A percentile compares a stretch with the other conserved stretches of the same genome.
These are phyloP conservation scores for Thelonectria blattea DNA, from an alignment of 2,329 filamentous ascomycete genomes.

Conservation along the genomic window DNA sequence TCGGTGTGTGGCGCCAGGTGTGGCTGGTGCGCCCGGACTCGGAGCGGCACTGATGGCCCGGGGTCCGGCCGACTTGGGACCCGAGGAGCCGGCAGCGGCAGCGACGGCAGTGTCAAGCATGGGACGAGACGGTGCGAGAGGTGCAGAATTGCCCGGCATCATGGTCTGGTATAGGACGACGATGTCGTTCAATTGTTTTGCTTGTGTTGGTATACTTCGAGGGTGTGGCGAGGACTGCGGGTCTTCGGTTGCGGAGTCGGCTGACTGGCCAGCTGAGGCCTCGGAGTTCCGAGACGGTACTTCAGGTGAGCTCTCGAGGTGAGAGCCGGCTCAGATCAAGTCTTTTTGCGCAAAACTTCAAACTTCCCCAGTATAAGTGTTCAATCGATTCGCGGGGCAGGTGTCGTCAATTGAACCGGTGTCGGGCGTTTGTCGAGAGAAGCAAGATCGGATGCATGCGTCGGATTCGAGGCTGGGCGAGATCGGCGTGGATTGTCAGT, in stretches of 20 bases:
- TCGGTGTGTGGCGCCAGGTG: constrained; percentile 33
- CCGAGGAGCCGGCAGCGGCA: constrained; percentile 23
- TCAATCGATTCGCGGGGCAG: constrained; percentile 15
- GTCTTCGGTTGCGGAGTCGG: constrained; percentile 30
- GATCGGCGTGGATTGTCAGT: constrained; percentile 8
- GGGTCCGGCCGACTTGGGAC: constrained; percentile 22
- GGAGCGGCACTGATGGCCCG: constrained; percentile 36
- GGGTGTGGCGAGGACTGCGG: constrained; percentile 27
- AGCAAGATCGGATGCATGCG: not conserved
- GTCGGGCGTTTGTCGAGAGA: not conserved
- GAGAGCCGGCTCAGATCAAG: not conserved
- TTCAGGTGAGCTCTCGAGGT: constrained; percentile 14
- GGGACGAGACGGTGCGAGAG: constrained; percentile 29
- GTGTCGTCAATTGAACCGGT: not conserved
- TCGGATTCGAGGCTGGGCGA: not conserved
- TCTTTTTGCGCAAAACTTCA: not conserved
- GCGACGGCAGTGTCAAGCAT: constrained; percentile 30
- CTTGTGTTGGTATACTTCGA: constrained; percentile 15
- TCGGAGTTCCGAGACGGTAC: constrained; percentile 40
- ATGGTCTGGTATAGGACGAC: constrained; percentile 17
- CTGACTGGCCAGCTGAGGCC: constrained; percentile 23
- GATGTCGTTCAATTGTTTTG: constrained; percentile 15
- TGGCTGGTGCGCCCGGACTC: constrained; percentile 33
- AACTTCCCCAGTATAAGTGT: constrained; percentile 3
- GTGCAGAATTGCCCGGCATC: constrained; percentile 33